A percentile compares a stretch with the other conserved stretches of the same genome.
Evolutionary conservation across 345 rosid genomes (phyloP).

Genomic region (Brassica nigra): DNA sequence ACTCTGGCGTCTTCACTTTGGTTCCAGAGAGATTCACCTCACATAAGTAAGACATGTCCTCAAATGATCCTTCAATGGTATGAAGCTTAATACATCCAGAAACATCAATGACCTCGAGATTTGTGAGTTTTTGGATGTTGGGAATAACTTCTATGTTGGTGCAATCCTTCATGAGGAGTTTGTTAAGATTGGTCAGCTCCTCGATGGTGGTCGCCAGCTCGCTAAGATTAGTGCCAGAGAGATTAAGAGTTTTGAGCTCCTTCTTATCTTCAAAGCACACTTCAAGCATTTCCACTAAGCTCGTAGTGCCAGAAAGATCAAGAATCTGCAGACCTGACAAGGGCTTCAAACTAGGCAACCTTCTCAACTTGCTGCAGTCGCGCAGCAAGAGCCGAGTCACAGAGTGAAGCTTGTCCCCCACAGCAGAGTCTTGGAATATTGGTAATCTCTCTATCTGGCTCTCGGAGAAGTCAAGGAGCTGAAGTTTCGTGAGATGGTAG

Average conservation of each 20-base stretch:
- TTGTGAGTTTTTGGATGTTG: slow-evolving; percentile 18
- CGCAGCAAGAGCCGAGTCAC: slow-evolving; percentile 40
- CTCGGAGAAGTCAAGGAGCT: slow-evolving; percentile 50
- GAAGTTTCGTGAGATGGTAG: slow-evolving; percentile 43
- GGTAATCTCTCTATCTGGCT: slow-evolving; percentile 50
- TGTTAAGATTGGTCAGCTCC: slow-evolving; percentile 28
- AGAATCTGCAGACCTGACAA: slow-evolving; percentile 43
- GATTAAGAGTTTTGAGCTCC: slow-evolving; percentile 46
- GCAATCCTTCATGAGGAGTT: slow-evolving; percentile 46
- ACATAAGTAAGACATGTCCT: slow-evolving; percentile 35
- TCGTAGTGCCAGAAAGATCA: slow-evolving; percentile 50
- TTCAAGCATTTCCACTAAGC: slow-evolving; percentile 39
- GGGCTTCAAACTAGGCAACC: slow-evolving; percentile 35
- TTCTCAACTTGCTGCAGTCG: slow-evolving; percentile 30
- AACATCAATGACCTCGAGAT: slow-evolving; percentile 56
- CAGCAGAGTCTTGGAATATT: slow-evolving; percentile 36
- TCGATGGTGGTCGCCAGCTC: slow-evolving; percentile 40
- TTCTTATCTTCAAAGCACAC: slow-evolving; percentile 39
- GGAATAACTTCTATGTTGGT: slow-evolving; percentile 33
- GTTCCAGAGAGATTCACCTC: slow-evolving; percentile 48
- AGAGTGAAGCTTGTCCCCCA: not conserved
- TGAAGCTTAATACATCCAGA: slow-evolving; percentile 37
- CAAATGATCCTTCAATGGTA: slow-evolving; percentile 41
- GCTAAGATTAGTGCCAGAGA: slow-evolving; percentile 43
- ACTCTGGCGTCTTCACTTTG: slow-evolving; percentile 33